A percentile compares a stretch with the other conserved stretches of the same genome.
Conservation (phyloP, 768 basidiomycete species). For the Boletus subparvulus region DNA sequence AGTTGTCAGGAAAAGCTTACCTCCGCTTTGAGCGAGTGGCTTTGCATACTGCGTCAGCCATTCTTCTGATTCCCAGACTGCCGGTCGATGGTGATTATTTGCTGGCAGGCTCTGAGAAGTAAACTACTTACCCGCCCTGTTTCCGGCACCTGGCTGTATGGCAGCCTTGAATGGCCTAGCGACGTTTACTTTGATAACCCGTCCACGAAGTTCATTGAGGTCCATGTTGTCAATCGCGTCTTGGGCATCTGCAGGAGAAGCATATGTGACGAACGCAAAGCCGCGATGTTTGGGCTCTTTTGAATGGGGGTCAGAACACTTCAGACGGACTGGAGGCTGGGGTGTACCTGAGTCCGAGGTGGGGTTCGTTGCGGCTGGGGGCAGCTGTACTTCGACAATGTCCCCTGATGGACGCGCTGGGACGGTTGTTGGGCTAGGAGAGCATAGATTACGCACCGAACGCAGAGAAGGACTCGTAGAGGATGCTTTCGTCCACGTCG, state of each 20-base stretch:
- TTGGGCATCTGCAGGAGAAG: slow-evolving; percentile 78
- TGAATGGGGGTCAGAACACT: background rate
- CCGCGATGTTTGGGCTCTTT: slow-evolving; percentile 84
- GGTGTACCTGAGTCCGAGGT: slow-evolving; percentile 55
- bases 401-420: slow-evolving; percentile 58
- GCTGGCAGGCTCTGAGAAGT: background rate
- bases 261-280: slow-evolving; percentile 90
- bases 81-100: background rate
- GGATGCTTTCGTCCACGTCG: slow-evolving; percentile 73
- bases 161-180: slow-evolving; percentile 80
- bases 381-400: slow-evolving; percentile 88
- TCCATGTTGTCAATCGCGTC: slow-evolving; percentile 99
- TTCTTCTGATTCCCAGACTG: slow-evolving; percentile 97
- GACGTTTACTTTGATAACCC: slow-evolving; percentile 78
- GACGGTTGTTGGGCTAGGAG: background rate
- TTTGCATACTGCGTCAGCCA: slow-evolving; percentile 85
- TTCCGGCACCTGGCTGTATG: slow-evolving; percentile 58
- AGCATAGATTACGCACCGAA: slow-evolving; percentile 61
- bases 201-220: slow-evolving; percentile 80
- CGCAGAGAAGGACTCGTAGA: slow-evolving; percentile 79
- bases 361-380: slow-evolving; percentile 72
- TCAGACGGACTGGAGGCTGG: background rate
- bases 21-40: slow-evolving; percentile 72
- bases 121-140: slow-evolving; percentile 66
- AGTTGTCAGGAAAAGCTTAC: slow-evolving; percentile 36